These are phyloP conservation scores for Panus rudis DNA, from an alignment of 768 basidiomycete species.

Conservation along the genomic window DNA sequence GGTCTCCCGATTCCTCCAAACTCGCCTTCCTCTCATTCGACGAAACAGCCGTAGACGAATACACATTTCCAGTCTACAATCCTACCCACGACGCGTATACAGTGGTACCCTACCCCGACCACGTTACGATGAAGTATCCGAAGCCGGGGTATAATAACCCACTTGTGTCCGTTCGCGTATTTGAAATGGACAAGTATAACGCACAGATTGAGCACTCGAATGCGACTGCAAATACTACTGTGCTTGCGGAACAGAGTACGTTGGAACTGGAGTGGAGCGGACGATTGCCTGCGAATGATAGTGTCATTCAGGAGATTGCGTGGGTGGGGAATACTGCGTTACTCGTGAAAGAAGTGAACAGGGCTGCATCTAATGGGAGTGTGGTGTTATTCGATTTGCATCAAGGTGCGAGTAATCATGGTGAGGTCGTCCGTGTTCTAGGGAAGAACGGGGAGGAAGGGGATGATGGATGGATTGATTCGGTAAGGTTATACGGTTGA, in stretches of 20 bases:
- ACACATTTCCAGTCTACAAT: constrained; percentile 87
- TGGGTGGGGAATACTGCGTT: constrained; percentile 79
- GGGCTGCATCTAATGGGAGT: constrained; percentile 74
- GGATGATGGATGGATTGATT: constrained; percentile 93
- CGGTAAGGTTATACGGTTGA: constrained; percentile 38
- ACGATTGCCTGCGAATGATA: constrained; percentile 49
- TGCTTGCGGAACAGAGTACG: constrained; percentile 36
- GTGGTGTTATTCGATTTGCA: constrained; percentile 69
- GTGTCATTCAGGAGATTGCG: constrained; percentile 73
- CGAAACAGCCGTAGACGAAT: constrained; percentile 84
- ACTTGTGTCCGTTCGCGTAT: constrained; percentile 73
- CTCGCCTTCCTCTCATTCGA: constrained; percentile 85
- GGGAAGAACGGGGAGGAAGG: constrained; percentile 81
- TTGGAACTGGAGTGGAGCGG: constrained; percentile 62
- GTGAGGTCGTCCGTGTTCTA: constrained; percentile 64
- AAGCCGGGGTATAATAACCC: constrained; percentile 92
- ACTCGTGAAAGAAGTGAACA: constrained; percentile 80
- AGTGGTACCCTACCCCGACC: constrained; percentile 71
- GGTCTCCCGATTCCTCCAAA: constrained; percentile 71
- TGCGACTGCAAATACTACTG: constrained; percentile 18
- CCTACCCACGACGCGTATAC: constrained; percentile 62
- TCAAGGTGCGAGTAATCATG: constrained; percentile 23
- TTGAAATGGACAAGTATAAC: constrained; percentile 60
- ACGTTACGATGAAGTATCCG: constrained; percentile 68
- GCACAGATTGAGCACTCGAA: constrained; percentile 16